These are phyloP conservation scores for Boletus eberwhitei DNA, from an alignment of 768 basidiomycete genomes.

Conservation along the genomic window DNA sequence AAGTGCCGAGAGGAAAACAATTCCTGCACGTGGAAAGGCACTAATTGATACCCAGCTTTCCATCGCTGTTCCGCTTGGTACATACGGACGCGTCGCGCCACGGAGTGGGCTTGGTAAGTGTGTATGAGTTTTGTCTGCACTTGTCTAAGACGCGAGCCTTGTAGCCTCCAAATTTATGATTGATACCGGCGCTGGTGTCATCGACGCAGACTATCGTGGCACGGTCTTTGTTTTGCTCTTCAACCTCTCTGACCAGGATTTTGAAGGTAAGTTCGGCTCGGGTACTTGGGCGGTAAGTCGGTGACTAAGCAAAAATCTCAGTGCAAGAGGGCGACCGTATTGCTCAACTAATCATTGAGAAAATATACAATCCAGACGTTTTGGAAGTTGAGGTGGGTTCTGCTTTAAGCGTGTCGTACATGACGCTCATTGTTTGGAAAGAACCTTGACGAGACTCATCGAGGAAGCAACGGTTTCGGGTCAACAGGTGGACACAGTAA, in stretches of 20 bases:
- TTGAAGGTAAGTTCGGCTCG: conserved; percentile 54
- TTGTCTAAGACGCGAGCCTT: background rate
- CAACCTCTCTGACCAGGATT: conserved; percentile 89
- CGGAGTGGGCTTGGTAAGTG: conserved; percentile 87
- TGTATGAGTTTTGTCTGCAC: background rate
- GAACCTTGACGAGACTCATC: conserved; percentile 81
- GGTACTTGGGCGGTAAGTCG: background rate
- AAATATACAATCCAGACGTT: conserved; percentile 81
- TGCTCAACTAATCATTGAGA: conserved; percentile 92
- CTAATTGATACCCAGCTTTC: conserved; percentile 89
- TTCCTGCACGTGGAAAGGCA: conserved; percentile 90
- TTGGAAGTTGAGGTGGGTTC: conserved; percentile 72
- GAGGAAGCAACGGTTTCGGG: conserved; percentile 88
- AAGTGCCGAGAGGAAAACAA: conserved; percentile 79
- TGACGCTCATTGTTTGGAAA: conserved; percentile 30
- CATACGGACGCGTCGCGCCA: conserved; percentile 96
- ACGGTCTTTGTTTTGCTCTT: conserved; percentile 87
- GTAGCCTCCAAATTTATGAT: conserved; percentile 96
- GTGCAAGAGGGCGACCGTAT: conserved; percentile 94
- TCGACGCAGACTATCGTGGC: conserved; percentile 96
- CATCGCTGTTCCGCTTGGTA: conserved; percentile 88
- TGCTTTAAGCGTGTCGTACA: background rate
- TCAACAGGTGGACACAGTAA: conserved; percentile 84
- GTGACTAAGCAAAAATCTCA: conserved; percentile 27
- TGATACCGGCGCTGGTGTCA: conserved; percentile 95